Evolutionary conservation across 2,329 filamentous ascomycete genomes (phyloP).

Genomic region (Fusarium mangiferae): DNA sequence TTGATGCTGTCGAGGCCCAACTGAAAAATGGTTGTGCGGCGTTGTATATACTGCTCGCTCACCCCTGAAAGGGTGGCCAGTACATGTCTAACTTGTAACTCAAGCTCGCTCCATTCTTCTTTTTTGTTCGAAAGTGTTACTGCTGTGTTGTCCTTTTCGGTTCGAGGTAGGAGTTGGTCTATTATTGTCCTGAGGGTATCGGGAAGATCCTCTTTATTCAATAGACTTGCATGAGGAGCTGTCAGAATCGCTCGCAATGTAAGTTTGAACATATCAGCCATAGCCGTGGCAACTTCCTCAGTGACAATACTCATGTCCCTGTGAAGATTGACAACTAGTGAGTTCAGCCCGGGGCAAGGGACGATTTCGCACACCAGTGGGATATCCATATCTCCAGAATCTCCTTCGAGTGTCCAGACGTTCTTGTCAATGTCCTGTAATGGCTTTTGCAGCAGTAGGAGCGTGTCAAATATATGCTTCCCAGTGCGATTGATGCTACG

Average conservation of each 20-base stretch:
- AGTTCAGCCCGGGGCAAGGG: slow-evolving; percentile 63
- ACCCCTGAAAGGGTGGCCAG: slow-evolving; percentile 69
- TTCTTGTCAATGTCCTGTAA: slow-evolving; percentile 63
- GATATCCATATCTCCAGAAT: slow-evolving; percentile 75
- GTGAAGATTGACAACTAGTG: slow-evolving; percentile 70
- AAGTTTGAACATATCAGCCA: slow-evolving; percentile 48
- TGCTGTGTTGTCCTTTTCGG: slow-evolving; percentile 28
- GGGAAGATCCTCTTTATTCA: slow-evolving; percentile 39
- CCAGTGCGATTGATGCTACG: slow-evolving; percentile 54
- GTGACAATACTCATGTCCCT: slow-evolving; percentile 60
- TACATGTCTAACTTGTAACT: slow-evolving; percentile 64
- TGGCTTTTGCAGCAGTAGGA: slow-evolving; percentile 81
- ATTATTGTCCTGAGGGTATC: slow-evolving; percentile 29
- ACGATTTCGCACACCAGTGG: slow-evolving; percentile 81
- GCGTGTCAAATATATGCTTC: slow-evolving; percentile 77
- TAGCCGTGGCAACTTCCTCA: slow-evolving; percentile 38
- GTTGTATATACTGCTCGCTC: slow-evolving; percentile 60
- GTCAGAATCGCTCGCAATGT: slow-evolving; percentile 42
- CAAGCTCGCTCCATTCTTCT: slow-evolving; percentile 60
- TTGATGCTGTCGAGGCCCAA: slow-evolving; percentile 94
- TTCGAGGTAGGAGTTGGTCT: slow-evolving; percentile 30
- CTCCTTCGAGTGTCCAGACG: slow-evolving; percentile 67
- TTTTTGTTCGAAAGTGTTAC: slow-evolving; percentile 22
- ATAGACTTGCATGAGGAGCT: slow-evolving; percentile 42
- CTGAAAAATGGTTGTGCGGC: slow-evolving; percentile 79